Evolutionary conservation across 148 eudicot species (phyloP), one percentile per base, ranked within the genome.

Genomic region (Fagopyrum homotropicum): DNA sequence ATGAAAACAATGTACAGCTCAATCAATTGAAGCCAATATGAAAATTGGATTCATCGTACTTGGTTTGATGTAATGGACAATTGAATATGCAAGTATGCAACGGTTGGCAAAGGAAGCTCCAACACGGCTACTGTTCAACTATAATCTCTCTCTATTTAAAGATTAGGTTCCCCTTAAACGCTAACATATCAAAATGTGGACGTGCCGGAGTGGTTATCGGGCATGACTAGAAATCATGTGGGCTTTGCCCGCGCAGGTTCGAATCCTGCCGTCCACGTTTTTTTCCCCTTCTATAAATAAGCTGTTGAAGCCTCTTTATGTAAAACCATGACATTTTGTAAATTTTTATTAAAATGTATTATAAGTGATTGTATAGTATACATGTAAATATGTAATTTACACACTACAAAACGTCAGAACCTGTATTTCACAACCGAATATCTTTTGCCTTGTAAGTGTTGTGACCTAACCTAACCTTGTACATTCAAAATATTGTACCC

Each of bases 211-310:
- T 86, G 92, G 89, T 89, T 86, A 86, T 86, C 90, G 90, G 92
- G 92, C 89, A 89, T 86, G 92, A 83, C 92, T 89, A 89, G 90
- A 90, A 90, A 93, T 90, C 93, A 89, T 93, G 98, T 93, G 96
- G 98, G 96, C 92, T 93, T 78, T 81, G 86, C 88, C 88, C 88
- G 86, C 89, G 87, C 84, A 87, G 87, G 87, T 82, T 84, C 86
- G 86, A 87, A 84, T 87, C 88, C 90, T 87, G 86, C 90, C 86
- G 88, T 75, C 81, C 85, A 84, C 89, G 87, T 5, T 75, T 55
- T 29, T 35, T 30, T 30, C 2, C 40, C 40, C 26, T 22, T 22
- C 0, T 22, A 22, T 22, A 22, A n/a, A n/a, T n/a, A n/a, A n/a
- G n/a, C n/a, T n/a, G n/a, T n/a, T n/a, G n/a, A n/a, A n/a, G n/a